phyloP scores from a whole-genome alignment of 1,284 basidiomycete genomes.

The Sutorius eximius region DNA sequence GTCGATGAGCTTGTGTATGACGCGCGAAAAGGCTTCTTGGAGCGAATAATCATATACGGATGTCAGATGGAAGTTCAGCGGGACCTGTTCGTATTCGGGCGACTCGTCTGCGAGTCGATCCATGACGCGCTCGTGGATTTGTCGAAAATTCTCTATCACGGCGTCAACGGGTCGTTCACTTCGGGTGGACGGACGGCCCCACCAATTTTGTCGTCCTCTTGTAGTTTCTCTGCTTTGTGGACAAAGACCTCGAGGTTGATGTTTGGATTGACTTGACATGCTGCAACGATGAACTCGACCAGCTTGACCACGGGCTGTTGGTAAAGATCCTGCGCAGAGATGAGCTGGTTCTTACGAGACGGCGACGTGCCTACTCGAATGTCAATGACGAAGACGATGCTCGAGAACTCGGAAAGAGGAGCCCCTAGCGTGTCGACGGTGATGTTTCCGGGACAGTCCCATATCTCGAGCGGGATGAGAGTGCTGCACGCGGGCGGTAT shows the following conservation, averaged over 20 bases:
- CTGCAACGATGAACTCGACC: conserved; percentile 72
- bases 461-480: conserved; percentile 90
- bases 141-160: conserved; percentile 76
- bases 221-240: conserved; percentile 92
- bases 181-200: conserved; percentile 22
- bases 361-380: conserved; percentile 66
- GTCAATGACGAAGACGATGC: conserved; percentile 94
- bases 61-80: conserved; percentile 82
- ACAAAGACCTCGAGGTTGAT: conserved; percentile 93
- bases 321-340: conserved; percentile 55
- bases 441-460: conserved; percentile 90
- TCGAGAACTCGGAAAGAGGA: conserved; percentile 72
- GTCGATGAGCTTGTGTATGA: conserved; percentile 73
- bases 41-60: conserved; percentile 89
- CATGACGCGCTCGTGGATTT: conserved; percentile 82
- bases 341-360: conserved; percentile 4
- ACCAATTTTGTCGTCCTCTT: conserved; percentile 93
- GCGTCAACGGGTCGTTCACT: neutral
- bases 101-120: conserved; percentile 79
- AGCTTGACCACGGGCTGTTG: conserved; percentile 79
- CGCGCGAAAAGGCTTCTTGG: conserved; percentile 84
- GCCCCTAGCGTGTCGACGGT: conserved; percentile 74
- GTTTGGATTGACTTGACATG: conserved; percentile 73
- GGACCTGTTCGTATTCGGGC: conserved; percentile 66
- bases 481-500: conserved; percentile 54